Conservation (phyloP, 176 grass and related monocot genomes). For the maize (Zea mays) region Zm-B73-REFERENCE-NAM-5.0 NC_050098.1:187201501-187202000, state of each 20-base stretch:
- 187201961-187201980: constrained; percentile 13
- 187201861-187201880: neutral
- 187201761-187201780: constrained; percentile 79
- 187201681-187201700: constrained; percentile 50
- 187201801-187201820: constrained; percentile 5
- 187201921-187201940: constrained; percentile 24
- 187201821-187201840: neutral
- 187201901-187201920: neutral
- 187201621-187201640: constrained; percentile 71
- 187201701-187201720: constrained; percentile 58
- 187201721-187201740: constrained; percentile 60
- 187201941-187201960: neutral
- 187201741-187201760: constrained; percentile 85
- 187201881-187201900: neutral
- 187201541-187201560: constrained; percentile 77
- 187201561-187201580: constrained; percentile 67
- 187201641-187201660: constrained; percentile 46
- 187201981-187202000: constrained; percentile 6
- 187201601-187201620: constrained; percentile 76
- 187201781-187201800: constrained; percentile 16
- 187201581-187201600: constrained; percentile 83
- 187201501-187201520: constrained; percentile 86
- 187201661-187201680: constrained; percentile 45
- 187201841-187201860: neutral
- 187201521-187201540: constrained; percentile 86